These are phyloP conservation scores for Citrus medica DNA, from an alignment of 345 rosid species.

Conservation along the genomic window DNA sequence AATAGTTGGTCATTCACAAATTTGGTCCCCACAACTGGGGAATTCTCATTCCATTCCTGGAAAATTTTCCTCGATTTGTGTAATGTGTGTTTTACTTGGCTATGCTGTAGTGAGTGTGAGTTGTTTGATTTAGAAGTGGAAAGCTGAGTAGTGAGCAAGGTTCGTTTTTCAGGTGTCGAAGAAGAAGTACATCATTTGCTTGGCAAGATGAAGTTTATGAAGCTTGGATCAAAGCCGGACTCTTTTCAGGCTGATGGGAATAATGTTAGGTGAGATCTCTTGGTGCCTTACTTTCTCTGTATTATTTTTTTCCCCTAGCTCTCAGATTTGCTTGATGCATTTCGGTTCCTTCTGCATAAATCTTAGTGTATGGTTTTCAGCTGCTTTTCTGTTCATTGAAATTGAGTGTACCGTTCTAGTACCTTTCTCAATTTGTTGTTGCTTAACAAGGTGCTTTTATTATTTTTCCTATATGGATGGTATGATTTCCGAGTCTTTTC, in stretches of 20 bases:
- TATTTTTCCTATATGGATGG: neutral
- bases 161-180: conserved; percentile 11
- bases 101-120: conserved; percentile 24
- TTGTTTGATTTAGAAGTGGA: conserved; percentile 22
- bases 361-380: neutral
- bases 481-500: conserved; percentile 7
- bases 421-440: conserved; percentile 3
- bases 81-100: conserved; percentile 33
- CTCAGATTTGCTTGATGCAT: conserved; percentile 9
- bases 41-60: conserved; percentile 38
- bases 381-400: conserved; percentile 5
- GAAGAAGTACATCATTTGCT: conserved; percentile 19
- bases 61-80: conserved; percentile 25
- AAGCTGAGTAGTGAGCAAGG: conserved; percentile 18
- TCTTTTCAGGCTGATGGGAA: conserved; percentile 52
- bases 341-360: conserved; percentile 3
- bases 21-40: conserved; percentile 68
- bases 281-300: neutral
- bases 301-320: conserved; percentile 1
- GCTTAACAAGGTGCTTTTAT: neutral
- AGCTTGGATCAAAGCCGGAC: conserved; percentile 86
- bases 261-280: conserved; percentile 40
- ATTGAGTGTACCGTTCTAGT: neutral
- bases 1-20: conserved; percentile 39
- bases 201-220: conserved; percentile 88